Base-by-base conservation (phyloP, 305 asterid species). In the Ruellia speciosa region DNA sequence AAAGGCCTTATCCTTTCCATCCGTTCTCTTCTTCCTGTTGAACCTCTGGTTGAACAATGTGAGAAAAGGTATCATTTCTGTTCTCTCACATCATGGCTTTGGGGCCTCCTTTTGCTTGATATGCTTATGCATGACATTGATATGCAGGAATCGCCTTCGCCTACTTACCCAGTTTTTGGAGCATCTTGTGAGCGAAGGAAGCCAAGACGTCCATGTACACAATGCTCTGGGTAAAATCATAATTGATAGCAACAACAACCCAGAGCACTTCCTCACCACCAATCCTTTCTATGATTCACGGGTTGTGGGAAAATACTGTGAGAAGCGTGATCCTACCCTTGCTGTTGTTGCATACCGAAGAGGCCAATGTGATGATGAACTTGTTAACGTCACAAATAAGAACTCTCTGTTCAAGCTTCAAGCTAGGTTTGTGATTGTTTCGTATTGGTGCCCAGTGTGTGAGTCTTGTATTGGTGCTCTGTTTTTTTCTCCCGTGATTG, bases 111-210 rank as follows among this genome's bases (percentile, higher is more conserved):
- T 71, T 37, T 65, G 2, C 19, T 47, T 47, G 20, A 52, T 33
- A 19, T 31, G 56, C 68, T 52, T 59, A 76, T 63, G 50, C 19
- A 18, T 34, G 51, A 12, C 10, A 14, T 14, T 41, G 69, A 59
- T 50, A 35, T 70, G 63, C 81, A 93, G 99, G 92, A 93, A 93
- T 66, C 97, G 97, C 33, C 96, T 93, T 67, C 99, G 99, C 57
- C 75, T 93, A 53, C 95, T 93, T 58, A 86, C 99, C 63, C 99
- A 93, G 58, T 93, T 93, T 67, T 68, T 93, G 92, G 99, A 93
- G 90, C 97, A 88, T 82, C 96, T 93, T 69, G 99, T 93, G 83
- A 89, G 95, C 50, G 99, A 93, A 78, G 99, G 99, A 76, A 88
- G 97, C 78, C 99, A 93, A 71, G 99, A 93, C 74, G 99, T 93